A percentile compares a stretch with the other conserved stretches of the same genome.
Evolutionary conservation across 2,329 filamentous ascomycete genomes (phyloP).

Genomic region (Aspergillus quadrilineatus): DNA sequence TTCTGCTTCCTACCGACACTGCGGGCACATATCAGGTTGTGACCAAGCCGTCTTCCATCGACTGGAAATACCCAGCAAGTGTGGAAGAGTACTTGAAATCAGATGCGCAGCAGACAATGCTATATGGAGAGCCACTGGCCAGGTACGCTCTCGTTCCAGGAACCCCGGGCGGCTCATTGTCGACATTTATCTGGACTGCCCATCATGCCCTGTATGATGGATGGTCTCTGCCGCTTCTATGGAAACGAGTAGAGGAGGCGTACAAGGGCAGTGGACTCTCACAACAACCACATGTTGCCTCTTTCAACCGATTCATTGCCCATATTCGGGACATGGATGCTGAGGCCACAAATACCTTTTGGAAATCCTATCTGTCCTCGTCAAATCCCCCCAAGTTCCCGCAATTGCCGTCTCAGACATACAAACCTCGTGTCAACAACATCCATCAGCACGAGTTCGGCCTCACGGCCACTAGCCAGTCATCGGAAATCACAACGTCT

Average conservation of each 20-base stretch:
- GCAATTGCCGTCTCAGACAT: not conserved
- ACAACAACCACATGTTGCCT: not conserved
- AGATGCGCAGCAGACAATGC: not conserved
- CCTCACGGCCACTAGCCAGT: not conserved
- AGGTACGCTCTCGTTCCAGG: not conserved
- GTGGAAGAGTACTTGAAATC: not conserved
- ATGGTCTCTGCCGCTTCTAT: constrained; percentile 36
- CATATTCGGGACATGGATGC: not conserved
- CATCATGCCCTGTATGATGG: constrained; percentile 46
- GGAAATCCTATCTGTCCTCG: not conserved
- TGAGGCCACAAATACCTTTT: not conserved
- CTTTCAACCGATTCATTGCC: not conserved
- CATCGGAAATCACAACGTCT: not conserved
- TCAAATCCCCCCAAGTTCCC: not conserved
- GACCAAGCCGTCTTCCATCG: not conserved
- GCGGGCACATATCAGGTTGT: not conserved
- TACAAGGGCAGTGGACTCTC: not conserved
- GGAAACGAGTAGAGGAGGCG: constrained; percentile 26
- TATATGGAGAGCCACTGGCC: not conserved
- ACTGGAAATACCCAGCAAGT: not conserved
- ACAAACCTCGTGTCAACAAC: not conserved
- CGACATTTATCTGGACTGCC: constrained; percentile 23
- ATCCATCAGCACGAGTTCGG: not conserved
- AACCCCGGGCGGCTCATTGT: not conserved
- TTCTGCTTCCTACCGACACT: not conserved